phyloP scores from a whole-genome alignment of 305 asterid genomes.

The Rubia balearica region DNA sequence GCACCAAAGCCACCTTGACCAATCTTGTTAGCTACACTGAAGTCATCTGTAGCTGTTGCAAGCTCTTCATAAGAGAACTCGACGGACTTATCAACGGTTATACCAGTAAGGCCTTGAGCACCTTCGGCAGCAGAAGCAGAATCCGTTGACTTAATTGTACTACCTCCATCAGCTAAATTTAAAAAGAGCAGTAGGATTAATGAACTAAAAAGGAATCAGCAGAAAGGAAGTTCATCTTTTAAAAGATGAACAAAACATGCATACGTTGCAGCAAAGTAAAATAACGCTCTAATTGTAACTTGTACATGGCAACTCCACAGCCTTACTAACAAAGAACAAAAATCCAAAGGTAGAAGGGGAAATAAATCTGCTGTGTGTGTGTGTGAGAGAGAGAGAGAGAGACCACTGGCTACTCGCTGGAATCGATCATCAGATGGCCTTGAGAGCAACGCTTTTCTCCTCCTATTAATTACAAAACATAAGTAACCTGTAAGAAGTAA shows the following conservation, averaged over 20 bases:
- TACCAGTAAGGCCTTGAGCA: slow-evolving; percentile 54
- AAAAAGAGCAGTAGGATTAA: slow-evolving; percentile 15
- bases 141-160: slow-evolving; percentile 27
- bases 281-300: neutral
- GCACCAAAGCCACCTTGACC: slow-evolving; percentile 98
- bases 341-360: neutral
- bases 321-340: neutral
- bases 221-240: neutral
- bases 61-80: slow-evolving; percentile 94
- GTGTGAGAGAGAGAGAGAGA: slow-evolving; percentile 15
- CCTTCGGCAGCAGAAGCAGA: slow-evolving; percentile 38
- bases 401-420: slow-evolving; percentile 31
- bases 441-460: slow-evolving; percentile 49
- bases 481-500: slow-evolving; percentile 46
- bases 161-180: slow-evolving; percentile 30
- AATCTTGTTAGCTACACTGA: slow-evolving; percentile 84
- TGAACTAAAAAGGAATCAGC: neutral
- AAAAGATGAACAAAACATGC: neutral
- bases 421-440: slow-evolving; percentile 38
- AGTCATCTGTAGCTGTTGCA: slow-evolving; percentile 68
- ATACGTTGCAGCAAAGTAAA: neutral
- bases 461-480: slow-evolving; percentile 39
- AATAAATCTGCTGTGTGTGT: neutral
- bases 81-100: slow-evolving; percentile 84
- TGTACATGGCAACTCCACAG: neutral